Percentiles rank a stretch among this genome's conserved stretches.
Evolutionary conservation across 257 asterid species (phyloP).

Genomic region (Forsythia viridissima): DNA sequence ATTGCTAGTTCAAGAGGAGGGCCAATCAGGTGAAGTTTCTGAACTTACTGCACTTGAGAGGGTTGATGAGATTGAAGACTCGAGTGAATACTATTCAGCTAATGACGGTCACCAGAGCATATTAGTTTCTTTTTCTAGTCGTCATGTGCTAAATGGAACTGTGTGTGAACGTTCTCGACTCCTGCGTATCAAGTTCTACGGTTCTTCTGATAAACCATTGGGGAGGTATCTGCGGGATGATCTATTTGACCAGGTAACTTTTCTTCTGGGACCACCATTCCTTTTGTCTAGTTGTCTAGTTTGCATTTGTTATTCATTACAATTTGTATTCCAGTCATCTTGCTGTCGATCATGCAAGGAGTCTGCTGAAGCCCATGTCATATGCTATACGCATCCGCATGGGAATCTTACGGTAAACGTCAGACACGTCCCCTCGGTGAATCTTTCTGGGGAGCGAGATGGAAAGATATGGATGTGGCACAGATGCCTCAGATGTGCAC

Average conservation of each 20-base stretch:
- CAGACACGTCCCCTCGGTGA: conserved; percentile 50
- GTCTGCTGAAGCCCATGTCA: conserved; percentile 79
- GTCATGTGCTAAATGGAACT: conserved; percentile 60
- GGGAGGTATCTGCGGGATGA: conserved; percentile 87
- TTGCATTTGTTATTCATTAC: background rate
- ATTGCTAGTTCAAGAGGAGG: conserved; percentile 34
- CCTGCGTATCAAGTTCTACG: conserved; percentile 76
- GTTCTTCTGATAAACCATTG: conserved; percentile 87
- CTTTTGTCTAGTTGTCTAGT: background rate
- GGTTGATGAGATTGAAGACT: conserved; percentile 39
- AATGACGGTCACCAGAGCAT: conserved; percentile 69
- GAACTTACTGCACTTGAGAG: conserved; percentile 38
- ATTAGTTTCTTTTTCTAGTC: conserved; percentile 89
- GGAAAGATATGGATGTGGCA: conserved; percentile 99
- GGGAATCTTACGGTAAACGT: conserved; percentile 89
- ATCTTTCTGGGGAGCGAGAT: conserved; percentile 82
- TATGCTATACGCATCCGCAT: conserved; percentile 83
- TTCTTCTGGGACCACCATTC: conserved; percentile 6
- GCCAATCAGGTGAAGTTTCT: conserved; percentile 39
- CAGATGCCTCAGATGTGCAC: conserved; percentile 79
- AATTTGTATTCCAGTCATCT: conserved; percentile 53
- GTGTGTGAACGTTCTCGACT: conserved; percentile 84
- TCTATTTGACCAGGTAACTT: conserved; percentile 79
- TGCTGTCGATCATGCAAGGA: conserved; percentile 83
- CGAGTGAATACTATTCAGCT: conserved; percentile 51